Evolutionary conservation across 495 filamentous ascomycete genomes (phyloP), one percentile per base, ranked within the genome.

Genomic region (Annulohypoxylon moriforme): DNA sequence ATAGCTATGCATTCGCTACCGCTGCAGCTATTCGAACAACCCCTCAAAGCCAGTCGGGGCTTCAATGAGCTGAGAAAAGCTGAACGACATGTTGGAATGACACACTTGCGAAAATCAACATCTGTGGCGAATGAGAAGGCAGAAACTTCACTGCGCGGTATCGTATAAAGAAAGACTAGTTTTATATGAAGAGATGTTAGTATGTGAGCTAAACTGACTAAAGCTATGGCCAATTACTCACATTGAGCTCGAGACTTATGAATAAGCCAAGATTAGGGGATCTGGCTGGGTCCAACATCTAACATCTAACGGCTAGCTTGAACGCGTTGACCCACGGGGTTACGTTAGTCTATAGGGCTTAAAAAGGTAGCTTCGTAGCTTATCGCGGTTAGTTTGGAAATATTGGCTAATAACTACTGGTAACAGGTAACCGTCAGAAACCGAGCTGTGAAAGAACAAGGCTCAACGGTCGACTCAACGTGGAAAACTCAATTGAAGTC

Each of bases 281-380:
- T 36, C 52, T 56, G 31, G 52, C 52, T 56, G 52, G 52, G 29
- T 56, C 52, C 18, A n/a, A 56, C n/a, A 7, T 20, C 29, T 56
- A 56, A 56, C 47, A 44, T 20, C 34, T 34, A 22, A 10, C 34
- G 1, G 38, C 20, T 44, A 44, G 40, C 27, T 34, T 58, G 13
- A 47, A 55, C 29, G 36, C 24, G 18, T 22, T 33, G 69, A 53
- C 63, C 69, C 69, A 71, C 69, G 63, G 36, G 50, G 58, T 67
- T 63, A 46, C 52, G 58, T 60, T 64, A 64, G 24, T 33, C 11
- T 38, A 47, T 22, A 50, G 20, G 46, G 61, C 61, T 53, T 57
- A 16, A 44, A 22, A 47, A 18, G 16, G 8, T 46, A 47, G 20
- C 5, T 52, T 3, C 4, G 24, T 24, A 40, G 18, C 33, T 58